phyloP scores from a whole-genome alignment of 108 stramenopile genomes.

The Fragilaria crotonensis region DNA sequence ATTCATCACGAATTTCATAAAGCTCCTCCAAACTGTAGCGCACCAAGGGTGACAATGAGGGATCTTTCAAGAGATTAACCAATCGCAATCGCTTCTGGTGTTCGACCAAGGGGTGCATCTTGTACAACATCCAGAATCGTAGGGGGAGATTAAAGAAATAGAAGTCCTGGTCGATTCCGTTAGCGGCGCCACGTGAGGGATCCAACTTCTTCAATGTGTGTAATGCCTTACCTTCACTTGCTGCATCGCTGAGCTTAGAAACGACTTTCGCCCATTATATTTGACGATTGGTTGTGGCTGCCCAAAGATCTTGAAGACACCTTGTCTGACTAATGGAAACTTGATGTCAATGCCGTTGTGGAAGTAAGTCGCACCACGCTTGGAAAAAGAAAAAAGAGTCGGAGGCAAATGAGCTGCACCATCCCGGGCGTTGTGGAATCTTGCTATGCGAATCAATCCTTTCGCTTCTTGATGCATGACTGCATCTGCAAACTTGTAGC shows the following conservation, averaged over 20 bases:
- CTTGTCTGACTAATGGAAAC: background rate
- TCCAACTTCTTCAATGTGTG: too few relatives aligned
- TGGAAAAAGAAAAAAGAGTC: background rate
- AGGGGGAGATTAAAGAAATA: background rate
- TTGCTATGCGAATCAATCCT: constrained; percentile 39
- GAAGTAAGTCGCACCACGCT: background rate
- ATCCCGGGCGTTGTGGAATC: constrained; percentile 29
- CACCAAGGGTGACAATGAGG: background rate
- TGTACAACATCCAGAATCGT: background rate
- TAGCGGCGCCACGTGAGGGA: too few relatives aligned
- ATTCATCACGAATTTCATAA: background rate
- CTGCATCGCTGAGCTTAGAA: background rate
- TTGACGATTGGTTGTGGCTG: background rate
- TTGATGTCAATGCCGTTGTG: background rate
- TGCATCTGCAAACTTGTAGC: constrained; percentile 44
- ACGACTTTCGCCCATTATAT: background rate
- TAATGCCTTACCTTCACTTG: too few relatives aligned
- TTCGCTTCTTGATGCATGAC: constrained; percentile 47
- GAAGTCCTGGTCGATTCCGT: too few relatives aligned
- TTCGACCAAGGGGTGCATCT: background rate
- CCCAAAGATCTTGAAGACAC: background rate
- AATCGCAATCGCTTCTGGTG: background rate
- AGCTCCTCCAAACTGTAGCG: background rate
- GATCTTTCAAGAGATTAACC: background rate
- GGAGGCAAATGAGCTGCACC: background rate